Percentiles rank a stretch among this genome's conserved stretches.
These are phyloP conservation scores for Pyricularia grisea DNA, from an alignment of 2,329 filamentous ascomycete genomes.

Conservation along the genomic window DNA sequence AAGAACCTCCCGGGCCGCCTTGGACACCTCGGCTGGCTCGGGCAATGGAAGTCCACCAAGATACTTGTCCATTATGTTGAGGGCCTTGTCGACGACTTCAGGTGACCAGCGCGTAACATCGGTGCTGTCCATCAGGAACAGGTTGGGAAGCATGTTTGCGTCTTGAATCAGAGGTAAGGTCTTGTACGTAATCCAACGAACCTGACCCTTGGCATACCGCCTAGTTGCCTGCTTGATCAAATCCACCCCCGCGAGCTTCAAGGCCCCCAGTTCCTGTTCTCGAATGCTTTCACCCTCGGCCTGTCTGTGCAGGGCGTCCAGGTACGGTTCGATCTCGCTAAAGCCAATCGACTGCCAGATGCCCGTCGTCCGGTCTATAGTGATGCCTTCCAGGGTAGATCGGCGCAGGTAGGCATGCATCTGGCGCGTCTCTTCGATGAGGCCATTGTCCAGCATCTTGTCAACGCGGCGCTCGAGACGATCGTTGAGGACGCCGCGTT, in stretches of 20 bases:
- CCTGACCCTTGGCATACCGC: constrained; percentile 78
- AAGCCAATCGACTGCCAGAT: constrained; percentile 98
- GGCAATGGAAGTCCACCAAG: constrained; percentile 46
- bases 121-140: constrained; percentile 78
- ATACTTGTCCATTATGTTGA: constrained; percentile 52
- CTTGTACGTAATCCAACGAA: constrained; percentile 80
- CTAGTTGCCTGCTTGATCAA: constrained; percentile 74
- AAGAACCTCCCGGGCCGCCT: constrained; percentile 43
- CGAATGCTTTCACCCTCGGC: not conserved
- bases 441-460: constrained; percentile 61
- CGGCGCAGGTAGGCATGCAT: constrained; percentile 30
- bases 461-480: constrained; percentile 72
- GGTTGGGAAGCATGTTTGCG: constrained; percentile 39
- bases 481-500: constrained; percentile 54
- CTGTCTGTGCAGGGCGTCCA: constrained; percentile 21
- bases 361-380: constrained; percentile 65
- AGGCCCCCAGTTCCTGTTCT: constrained; percentile 34
- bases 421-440: constrained; percentile 38
- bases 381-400: constrained; percentile 30
- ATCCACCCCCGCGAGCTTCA: constrained; percentile 55
- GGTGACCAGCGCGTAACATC: constrained; percentile 51
- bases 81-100: constrained; percentile 57
- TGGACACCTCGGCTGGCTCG: constrained; percentile 35
- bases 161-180: constrained; percentile 59
- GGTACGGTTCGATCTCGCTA: constrained; percentile 76